Evolutionary conservation across 1,139 yeast genomes (phyloP).

Genomic region (Arxiozyma telluris): DNA sequence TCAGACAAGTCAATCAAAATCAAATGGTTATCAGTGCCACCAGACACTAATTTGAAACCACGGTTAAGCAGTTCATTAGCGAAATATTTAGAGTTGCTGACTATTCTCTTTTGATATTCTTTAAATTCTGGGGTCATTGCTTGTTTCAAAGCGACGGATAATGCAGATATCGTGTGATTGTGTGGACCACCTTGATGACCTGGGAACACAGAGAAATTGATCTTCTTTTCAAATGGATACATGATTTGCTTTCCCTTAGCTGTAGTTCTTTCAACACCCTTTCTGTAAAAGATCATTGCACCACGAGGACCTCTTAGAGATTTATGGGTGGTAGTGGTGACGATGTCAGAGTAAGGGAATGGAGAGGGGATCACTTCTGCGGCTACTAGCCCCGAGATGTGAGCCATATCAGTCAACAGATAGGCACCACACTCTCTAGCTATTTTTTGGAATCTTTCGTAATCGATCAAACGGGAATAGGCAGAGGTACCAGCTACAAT

Average conservation of each 20-base stretch:
- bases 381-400: constrained; percentile 86
- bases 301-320: constrained; percentile 98
- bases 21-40: constrained; percentile 92
- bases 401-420: constrained; percentile 91
- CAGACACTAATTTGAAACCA: constrained; percentile 77
- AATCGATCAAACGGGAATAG: constrained; percentile 84
- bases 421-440: constrained; percentile 93
- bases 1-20: constrained; percentile 78
- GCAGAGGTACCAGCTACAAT: constrained; percentile 97
- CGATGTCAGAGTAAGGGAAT: constrained; percentile 89
- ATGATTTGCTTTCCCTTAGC: constrained; percentile 79
- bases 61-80: constrained; percentile 57
- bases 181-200: constrained; percentile 99
- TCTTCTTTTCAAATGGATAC: constrained; percentile 81
- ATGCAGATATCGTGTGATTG: constrained; percentile 92
- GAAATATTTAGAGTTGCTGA: constrained; percentile 69
- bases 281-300: constrained; percentile 95
- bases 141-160: constrained; percentile 91
- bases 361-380: constrained; percentile 92
- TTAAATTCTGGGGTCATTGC: constrained; percentile 78
- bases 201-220: constrained; percentile 95
- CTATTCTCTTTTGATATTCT: constrained; percentile 74
- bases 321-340: constrained; percentile 95
- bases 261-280: constrained; percentile 67
- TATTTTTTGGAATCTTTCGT: constrained; percentile 77